These are phyloP conservation scores for Voacanga thouarsii DNA, from an alignment of 257 asterid genomes.

Conservation along the genomic window DNA sequence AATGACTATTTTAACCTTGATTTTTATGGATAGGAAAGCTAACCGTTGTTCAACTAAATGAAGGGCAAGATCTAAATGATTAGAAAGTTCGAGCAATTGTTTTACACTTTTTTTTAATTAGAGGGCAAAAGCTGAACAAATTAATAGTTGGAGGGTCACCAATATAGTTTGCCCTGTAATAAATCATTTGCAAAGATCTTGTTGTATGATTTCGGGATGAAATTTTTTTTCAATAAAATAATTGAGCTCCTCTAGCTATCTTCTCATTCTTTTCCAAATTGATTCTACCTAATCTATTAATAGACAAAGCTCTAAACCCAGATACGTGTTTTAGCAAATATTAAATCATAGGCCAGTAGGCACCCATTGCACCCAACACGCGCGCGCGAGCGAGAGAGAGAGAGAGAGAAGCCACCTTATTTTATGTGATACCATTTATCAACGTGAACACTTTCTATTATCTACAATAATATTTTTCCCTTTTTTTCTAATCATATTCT, in stretches of 20 bases:
- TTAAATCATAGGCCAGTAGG: background rate
- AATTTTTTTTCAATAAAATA: background rate
- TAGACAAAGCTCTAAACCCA: background rate
- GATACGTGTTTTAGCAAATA: background rate
- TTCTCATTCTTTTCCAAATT: background rate
- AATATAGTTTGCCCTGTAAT: too few relatives aligned
- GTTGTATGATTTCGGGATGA: background rate
- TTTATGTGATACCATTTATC: background rate
- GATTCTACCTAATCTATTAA: background rate
- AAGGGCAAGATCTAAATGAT: too few relatives aligned
- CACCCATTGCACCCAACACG: background rate
- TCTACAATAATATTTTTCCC: background rate
- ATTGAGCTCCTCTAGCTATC: background rate
- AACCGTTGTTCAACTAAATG: too few relatives aligned
- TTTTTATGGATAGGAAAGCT: too few relatives aligned
- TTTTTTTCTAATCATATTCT: background rate
- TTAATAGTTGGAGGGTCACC: too few relatives aligned
- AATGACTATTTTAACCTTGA: too few relatives aligned
- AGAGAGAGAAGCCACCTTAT: background rate
- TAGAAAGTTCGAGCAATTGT: too few relatives aligned
- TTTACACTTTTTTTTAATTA: too few relatives aligned
- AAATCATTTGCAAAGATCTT: background rate
- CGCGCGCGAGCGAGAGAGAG: too few relatives aligned
- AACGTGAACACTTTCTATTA: too few relatives aligned
- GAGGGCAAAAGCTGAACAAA: too few relatives aligned